A percentile compares a stretch with the other conserved stretches of the same genome.
Conservation (phyloP, 2,329 filamentous ascomycete species). For the Aspergillus puulaauensis region DNA sequence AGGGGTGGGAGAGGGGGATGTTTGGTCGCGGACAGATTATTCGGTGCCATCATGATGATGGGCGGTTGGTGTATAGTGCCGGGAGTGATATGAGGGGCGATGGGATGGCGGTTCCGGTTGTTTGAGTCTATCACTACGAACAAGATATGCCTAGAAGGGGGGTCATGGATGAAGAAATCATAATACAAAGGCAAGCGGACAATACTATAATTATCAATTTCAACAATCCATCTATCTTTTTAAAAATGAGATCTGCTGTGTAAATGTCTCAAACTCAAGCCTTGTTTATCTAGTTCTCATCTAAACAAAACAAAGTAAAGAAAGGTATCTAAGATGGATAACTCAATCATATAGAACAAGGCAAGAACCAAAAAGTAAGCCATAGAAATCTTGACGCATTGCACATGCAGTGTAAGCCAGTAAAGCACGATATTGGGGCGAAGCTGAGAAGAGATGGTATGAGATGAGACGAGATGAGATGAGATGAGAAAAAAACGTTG, state of each 20-base stretch:
- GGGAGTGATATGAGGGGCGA: constrained; percentile 88
- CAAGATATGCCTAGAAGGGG: not conserved
- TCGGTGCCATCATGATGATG: constrained; percentile 73
- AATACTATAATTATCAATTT: not conserved
- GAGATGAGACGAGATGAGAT: not conserved
- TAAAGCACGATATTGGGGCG: not conserved
- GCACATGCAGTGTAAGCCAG: not conserved
- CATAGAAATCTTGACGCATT: not conserved
- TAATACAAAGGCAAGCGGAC: not conserved
- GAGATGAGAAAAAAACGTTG: not conserved
- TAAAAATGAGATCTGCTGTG: not conserved
- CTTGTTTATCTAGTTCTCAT: not conserved
- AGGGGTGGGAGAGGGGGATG: constrained; percentile 62
- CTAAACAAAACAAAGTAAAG: not conserved
- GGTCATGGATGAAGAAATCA: too few species aligned
- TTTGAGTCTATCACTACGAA: constrained; percentile 5
- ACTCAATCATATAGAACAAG: not conserved
- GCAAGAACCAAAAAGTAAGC: not conserved
- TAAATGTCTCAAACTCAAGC: not conserved
- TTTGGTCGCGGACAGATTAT: constrained; percentile 91
- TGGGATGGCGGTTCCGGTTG: constrained; percentile 62
- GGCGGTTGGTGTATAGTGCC: constrained; percentile 74
- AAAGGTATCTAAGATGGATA: not conserved
- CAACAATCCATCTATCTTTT: not conserved
- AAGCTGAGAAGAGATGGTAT: not conserved